phyloP scores from a whole-genome alignment of 345 rosid genomes.

The Hirschfeldia incana region DNA sequence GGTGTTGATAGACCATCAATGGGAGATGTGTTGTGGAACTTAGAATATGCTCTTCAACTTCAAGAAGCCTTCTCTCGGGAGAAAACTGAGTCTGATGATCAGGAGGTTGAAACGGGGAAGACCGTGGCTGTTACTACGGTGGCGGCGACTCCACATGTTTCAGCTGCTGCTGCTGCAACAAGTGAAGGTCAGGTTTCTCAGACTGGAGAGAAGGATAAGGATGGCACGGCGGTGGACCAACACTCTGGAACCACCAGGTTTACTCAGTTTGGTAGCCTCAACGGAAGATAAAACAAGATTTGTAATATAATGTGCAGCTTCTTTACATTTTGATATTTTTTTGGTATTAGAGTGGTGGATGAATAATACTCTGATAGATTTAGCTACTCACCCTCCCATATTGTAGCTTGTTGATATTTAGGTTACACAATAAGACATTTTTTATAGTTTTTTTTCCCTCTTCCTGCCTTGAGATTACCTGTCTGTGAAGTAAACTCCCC shows the following conservation, averaged over 20 bases:
- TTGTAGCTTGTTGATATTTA: slow-evolving; percentile 23
- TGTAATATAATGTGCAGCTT: neutral
- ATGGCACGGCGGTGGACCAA: slow-evolving; percentile 38
- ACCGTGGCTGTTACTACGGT: slow-evolving; percentile 14
- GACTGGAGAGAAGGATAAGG: slow-evolving; percentile 43
- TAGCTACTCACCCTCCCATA: neutral
- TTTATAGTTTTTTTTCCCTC: neutral
- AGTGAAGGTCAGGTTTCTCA: slow-evolving; percentile 37
- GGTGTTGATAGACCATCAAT: slow-evolving; percentile 64
- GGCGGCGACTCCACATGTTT: slow-evolving; percentile 26
- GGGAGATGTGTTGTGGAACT: slow-evolving; percentile 70
- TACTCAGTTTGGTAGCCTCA: slow-evolving; percentile 52
- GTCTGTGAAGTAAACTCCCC: neutral
- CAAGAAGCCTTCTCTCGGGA: slow-evolving; percentile 58
- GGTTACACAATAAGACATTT: neutral
- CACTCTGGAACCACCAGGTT: slow-evolving; percentile 68
- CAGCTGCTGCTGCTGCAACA: slow-evolving; percentile 21
- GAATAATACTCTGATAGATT: slow-evolving; percentile 1
- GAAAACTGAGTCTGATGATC: slow-evolving; percentile 46
- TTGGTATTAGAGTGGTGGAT: neutral
- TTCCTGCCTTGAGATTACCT: too few species aligned
- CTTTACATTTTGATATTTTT: neutral
- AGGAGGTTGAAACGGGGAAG: slow-evolving; percentile 31
- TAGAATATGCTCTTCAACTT: slow-evolving; percentile 76
- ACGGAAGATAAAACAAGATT: slow-evolving; percentile 50